These are phyloP conservation scores for Cucurbita maxima DNA, from an alignment of 306 rosid species.

Conservation along the genomic window DNA sequence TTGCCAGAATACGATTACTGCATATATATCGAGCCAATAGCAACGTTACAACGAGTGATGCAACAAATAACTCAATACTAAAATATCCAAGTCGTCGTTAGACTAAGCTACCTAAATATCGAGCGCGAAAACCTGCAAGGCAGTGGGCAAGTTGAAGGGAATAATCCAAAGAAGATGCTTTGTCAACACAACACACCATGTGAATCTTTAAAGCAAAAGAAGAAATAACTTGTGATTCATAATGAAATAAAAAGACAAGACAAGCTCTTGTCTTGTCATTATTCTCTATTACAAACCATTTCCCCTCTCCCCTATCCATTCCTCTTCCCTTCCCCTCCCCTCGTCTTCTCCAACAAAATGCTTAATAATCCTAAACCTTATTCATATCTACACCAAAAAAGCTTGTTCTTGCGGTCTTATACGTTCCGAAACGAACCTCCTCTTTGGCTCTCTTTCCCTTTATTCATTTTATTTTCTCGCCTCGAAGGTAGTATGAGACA, in stretches of 20 bases:
- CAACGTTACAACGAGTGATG: too few species aligned
- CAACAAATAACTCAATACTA: too few species aligned
- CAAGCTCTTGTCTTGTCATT: not conserved
- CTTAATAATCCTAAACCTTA: not conserved
- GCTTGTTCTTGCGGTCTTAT: not conserved
- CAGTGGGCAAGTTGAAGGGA: not conserved
- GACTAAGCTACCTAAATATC: too few species aligned
- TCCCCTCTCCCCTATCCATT: not conserved
- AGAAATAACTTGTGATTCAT: not conserved
- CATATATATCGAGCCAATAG: too few species aligned
- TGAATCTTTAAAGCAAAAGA: not conserved
- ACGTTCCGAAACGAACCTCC: not conserved
- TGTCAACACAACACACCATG: not conserved
- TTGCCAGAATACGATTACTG: too few species aligned
- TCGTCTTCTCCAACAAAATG: not conserved
- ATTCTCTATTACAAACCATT: not conserved
- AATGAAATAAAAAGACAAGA: conserved; percentile 1
- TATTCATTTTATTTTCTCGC: not conserved
- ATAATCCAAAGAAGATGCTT: conserved; percentile 4
- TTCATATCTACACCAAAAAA: conserved; percentile 1
- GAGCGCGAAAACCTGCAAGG: not conserved
- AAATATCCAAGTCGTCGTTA: too few species aligned
- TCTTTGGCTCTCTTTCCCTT: not conserved
- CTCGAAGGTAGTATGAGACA: not conserved
- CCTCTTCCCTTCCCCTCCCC: not conserved